Conservation (phyloP, 108 stramenopile species). For the Fistulifera solaris region DNA sequence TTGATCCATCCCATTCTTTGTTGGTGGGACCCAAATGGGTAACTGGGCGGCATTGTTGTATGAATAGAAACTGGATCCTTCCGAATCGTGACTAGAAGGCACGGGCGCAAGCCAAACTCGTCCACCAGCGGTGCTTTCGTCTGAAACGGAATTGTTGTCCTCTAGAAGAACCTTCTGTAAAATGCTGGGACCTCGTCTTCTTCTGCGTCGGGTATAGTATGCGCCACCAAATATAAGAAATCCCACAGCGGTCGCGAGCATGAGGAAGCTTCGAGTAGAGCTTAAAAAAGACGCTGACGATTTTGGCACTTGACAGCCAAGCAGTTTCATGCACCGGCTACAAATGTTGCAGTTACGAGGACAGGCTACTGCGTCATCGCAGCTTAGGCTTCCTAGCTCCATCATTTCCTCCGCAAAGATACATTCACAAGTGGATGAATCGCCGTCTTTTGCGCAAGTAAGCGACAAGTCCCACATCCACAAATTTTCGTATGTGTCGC, state of each 20-base stretch:
- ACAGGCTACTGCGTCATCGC: constrained; percentile 29
- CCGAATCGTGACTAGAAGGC: too few species aligned
- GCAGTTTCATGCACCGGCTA: constrained; percentile 35
- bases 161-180: not conserved
- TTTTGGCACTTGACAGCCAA: constrained; percentile 18
- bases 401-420: constrained; percentile 42
- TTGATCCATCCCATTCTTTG: not conserved
- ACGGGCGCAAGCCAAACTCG: too few species aligned
- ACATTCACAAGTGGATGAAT: constrained; percentile 33
- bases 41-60: too few species aligned
- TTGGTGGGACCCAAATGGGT: too few species aligned
- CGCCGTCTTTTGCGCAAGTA: constrained; percentile 31
- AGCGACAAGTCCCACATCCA: constrained; percentile 62
- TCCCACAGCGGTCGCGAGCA: not conserved
- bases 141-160: too few species aligned
- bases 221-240: constrained; percentile 1
- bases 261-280: not conserved
- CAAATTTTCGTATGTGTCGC: constrained; percentile 39
- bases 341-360: constrained; percentile 44
- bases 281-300: not conserved
- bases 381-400: constrained; percentile 26
- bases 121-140: too few species aligned
- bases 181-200: constrained; percentile 3
- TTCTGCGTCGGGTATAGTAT: not conserved
- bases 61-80: too few species aligned